phyloP scores from a whole-genome alignment of 768 basidiomycete genomes.

The Lactifluus rugatus region DNA sequence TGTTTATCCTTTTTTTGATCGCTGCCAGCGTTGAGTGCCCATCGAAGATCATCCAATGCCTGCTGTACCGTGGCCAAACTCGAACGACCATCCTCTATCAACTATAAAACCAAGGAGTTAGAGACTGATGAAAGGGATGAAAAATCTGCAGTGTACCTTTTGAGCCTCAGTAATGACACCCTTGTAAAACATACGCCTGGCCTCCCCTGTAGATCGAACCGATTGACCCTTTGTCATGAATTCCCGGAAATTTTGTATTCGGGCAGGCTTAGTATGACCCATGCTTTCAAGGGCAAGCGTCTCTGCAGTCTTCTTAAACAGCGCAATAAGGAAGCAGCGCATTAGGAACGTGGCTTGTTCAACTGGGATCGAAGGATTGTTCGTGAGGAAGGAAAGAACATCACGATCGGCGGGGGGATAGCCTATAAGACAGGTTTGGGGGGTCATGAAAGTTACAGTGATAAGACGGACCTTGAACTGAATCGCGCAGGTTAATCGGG shows the following conservation, averaged over 20 bases:
- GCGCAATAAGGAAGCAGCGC: not conserved
- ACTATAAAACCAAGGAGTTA: not conserved
- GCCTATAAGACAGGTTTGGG: too few species aligned
- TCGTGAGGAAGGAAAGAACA: too few species aligned
- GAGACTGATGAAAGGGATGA: not conserved
- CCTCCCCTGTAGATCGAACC: not conserved
- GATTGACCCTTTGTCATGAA: not conserved
- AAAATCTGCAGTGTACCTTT: not conserved
- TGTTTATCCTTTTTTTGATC: too few species aligned
- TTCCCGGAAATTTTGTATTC: not conserved
- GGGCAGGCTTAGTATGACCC: not conserved
- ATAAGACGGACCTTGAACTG: too few species aligned
- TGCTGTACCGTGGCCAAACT: not conserved
- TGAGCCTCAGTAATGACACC: too few species aligned
- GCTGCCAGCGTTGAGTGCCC: not conserved
- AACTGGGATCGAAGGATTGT: too few species aligned
- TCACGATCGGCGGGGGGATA: too few species aligned
- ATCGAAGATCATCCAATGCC: not conserved
- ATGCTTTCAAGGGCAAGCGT: not conserved
- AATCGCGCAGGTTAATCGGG: too few species aligned
- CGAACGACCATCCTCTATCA: not conserved
- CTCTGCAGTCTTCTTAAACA: too few species aligned
- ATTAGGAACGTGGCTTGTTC: too few species aligned
- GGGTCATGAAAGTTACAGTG: too few species aligned
- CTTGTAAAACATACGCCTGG: not conserved